Percentiles rank a stretch among this genome's conserved stretches.
These are phyloP conservation scores for Aphanoascus verrucosus DNA, from an alignment of 2,329 filamentous ascomycete species.

Conservation along the genomic window DNA sequence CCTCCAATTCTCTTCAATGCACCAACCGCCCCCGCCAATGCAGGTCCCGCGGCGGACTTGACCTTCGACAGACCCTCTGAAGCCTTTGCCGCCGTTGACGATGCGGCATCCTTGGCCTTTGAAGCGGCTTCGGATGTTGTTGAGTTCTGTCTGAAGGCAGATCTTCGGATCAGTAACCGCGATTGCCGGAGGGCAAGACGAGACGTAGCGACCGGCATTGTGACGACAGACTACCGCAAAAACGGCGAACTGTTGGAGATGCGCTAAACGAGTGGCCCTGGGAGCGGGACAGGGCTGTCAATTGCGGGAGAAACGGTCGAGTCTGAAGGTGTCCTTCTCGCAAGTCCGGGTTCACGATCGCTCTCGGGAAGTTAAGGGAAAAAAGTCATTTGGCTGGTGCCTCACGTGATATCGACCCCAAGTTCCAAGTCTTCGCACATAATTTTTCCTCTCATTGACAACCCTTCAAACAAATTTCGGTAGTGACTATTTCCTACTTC, in stretches of 20 bases:
- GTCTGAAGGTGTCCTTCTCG: slow-evolving; percentile 25
- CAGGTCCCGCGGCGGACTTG: slow-evolving; percentile 66
- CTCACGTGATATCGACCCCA: slow-evolving; percentile 2
- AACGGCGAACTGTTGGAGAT: slow-evolving; percentile 14
- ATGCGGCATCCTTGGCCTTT: slow-evolving; percentile 37
- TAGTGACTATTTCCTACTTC: no score
- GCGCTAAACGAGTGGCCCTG: slow-evolving; percentile 21
- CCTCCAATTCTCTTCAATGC: slow-evolving; percentile 70
- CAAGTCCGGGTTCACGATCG: slow-evolving; percentile 15
- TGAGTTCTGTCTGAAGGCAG: slow-evolving; percentile 39
- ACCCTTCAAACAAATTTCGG: no score
- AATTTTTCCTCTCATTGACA: slow-evolving; percentile 10
- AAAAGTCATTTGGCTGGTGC: slow-evolving; percentile 16
- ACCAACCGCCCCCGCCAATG: slow-evolving; percentile 60
- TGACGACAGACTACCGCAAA: slow-evolving; percentile 20
- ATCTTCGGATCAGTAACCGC: slow-evolving; percentile 38
- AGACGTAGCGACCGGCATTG: slow-evolving; percentile 36
- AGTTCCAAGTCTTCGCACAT: slow-evolving; percentile 20
- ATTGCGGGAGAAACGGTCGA: slow-evolving; percentile 29
- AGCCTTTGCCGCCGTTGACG: slow-evolving; percentile 49
- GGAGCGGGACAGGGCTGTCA: slow-evolving; percentile 29
- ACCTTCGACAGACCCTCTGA: slow-evolving; percentile 74
- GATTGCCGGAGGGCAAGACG: slow-evolving; percentile 39
- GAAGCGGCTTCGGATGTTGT: slow-evolving; percentile 36
- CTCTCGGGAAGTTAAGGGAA: slow-evolving; percentile 33